These are phyloP conservation scores for Ganoderma meredithae DNA, from an alignment of 1,284 basidiomycete genomes.

Conservation along the genomic window DNA sequence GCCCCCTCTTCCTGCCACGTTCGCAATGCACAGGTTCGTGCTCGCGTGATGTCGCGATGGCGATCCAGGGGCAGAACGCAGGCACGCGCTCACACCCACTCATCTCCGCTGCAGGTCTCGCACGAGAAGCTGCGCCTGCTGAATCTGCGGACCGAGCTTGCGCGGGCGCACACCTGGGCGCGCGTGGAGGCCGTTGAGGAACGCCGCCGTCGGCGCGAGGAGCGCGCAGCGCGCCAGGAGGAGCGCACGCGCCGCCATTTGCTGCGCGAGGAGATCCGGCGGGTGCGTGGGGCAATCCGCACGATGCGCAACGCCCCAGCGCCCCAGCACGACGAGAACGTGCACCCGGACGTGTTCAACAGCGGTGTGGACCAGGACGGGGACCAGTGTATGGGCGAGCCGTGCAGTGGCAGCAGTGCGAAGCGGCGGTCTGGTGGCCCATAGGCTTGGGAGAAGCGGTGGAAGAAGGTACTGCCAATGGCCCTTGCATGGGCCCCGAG, in stretches of 20 bases:
- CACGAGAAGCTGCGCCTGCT: constrained; percentile 35
- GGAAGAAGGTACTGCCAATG: background rate
- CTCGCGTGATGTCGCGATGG: background rate
- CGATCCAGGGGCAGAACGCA: background rate
- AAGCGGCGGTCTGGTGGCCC: background rate
- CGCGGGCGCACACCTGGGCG: constrained; percentile 17
- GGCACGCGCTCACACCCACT: background rate
- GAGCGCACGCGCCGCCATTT: constrained; percentile 27
- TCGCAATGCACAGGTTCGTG: too few relatives aligned
- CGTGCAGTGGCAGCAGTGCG: background rate
- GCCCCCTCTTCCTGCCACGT: background rate
- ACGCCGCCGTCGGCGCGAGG: constrained; percentile 27
- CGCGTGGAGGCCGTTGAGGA: constrained; percentile 24
- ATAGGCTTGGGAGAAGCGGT: background rate
- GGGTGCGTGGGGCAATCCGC: constrained; percentile 28
- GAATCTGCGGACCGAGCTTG: constrained; percentile 24
- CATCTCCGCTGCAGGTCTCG: constrained; percentile 29
- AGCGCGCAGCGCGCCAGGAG: constrained; percentile 27
- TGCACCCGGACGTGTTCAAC: background rate
- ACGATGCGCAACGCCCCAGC: constrained; percentile 25
- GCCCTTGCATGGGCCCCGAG: background rate
- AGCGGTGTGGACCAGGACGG: constrained; percentile 14
- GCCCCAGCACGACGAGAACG: constrained; percentile 21
- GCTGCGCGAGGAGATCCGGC: constrained; percentile 34
- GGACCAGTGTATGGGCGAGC: constrained; percentile 1